phyloP scores from a whole-genome alignment of 441 rosid species.

The Populus hybrid region DNA sequence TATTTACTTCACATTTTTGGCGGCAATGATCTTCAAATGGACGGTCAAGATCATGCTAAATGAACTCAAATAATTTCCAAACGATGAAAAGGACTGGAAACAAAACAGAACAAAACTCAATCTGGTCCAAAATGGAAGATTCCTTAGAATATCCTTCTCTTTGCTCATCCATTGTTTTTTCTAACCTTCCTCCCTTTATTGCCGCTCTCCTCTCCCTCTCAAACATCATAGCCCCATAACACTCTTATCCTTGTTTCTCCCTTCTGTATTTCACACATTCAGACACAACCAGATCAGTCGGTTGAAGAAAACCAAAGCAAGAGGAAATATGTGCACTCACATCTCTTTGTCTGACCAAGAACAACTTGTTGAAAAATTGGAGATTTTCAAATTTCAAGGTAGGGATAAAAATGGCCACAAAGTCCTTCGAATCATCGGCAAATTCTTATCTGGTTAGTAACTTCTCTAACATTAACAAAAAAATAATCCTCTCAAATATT shows the following conservation, averaged over 20 bases:
- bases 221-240: neutral
- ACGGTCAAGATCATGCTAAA: neutral
- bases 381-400: constrained; percentile 63
- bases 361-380: constrained; percentile 50
- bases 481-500: too few relatives aligned
- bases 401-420: constrained; percentile 62
- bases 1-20: too few relatives aligned
- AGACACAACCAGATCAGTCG: neutral
- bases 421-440: constrained; percentile 58
- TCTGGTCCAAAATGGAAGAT: constrained; percentile 19
- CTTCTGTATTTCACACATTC: neutral
- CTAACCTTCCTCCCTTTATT: neutral
- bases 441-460: constrained; percentile 53
- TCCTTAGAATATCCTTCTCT: constrained; percentile 18
- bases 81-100: neutral
- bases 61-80: neutral
- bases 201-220: neutral
- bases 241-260: constrained; percentile 13
- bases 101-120: neutral
- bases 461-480: neutral
- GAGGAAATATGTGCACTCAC: constrained; percentile 21
- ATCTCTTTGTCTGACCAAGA: constrained; percentile 40
- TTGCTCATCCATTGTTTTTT: neutral
- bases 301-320: neutral
- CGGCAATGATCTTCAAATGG: neutral